A percentile compares a stretch with the other conserved stretches of the same genome.
Evolutionary conservation across 202 grass and related monocot species (phyloP).

Genomic region (Carex sylvatica): DNA sequence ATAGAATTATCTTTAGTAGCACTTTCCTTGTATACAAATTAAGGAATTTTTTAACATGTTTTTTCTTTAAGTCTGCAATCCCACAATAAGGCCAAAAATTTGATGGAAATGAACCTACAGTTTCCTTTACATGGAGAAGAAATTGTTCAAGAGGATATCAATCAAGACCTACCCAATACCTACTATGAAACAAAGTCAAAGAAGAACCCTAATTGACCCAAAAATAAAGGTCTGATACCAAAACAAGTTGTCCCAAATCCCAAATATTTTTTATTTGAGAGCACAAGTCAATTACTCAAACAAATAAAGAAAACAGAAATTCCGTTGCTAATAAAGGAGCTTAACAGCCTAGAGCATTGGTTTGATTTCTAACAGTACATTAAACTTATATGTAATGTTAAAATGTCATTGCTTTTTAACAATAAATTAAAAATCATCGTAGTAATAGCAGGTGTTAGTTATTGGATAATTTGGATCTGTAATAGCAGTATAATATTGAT

Average conservation of each 20-base stretch:
- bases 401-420: neutral
- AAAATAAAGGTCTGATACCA: neutral
- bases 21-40: neutral
- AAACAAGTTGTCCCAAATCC: neutral
- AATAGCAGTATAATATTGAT: neutral
- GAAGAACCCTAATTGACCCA: neutral
- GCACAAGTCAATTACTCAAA: neutral
- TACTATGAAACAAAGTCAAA: neutral
- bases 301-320: neutral
- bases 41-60: neutral
- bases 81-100: neutral
- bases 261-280: constrained; percentile 2
- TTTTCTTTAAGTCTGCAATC: neutral
- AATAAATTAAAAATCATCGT: neutral
- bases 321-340: neutral
- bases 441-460: neutral
- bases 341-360: neutral
- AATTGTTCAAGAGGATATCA: neutral
- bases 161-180: neutral
- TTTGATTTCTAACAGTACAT: neutral
- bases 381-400: neutral
- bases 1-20: neutral
- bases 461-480: neutral
- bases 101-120: neutral
- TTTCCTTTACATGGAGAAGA: constrained; percentile 1